phyloP scores from a whole-genome alignment of 2,329 filamentous ascomycete genomes.

The Parascedosporium putredinis region DNA sequence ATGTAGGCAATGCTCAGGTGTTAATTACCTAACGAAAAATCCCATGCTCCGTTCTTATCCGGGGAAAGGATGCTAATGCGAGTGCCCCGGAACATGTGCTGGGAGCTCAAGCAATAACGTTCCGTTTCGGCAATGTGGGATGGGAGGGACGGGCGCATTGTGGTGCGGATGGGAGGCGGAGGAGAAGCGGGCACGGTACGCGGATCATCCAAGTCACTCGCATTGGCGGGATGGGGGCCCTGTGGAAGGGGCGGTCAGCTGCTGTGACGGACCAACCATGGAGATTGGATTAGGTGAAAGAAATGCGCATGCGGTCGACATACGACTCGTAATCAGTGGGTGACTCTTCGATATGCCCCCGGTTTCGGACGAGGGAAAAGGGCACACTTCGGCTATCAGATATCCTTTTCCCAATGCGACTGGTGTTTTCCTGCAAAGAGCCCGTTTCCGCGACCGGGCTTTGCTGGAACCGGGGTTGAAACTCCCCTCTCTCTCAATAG shows the following conservation, averaged over 20 bases:
- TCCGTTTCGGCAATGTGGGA: not conserved
- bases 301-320: not conserved
- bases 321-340: not conserved
- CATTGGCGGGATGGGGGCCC: no score
- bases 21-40: not conserved
- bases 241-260: conserved; percentile 1
- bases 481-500: no score
- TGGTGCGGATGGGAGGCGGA: not conserved
- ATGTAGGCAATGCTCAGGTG: not conserved
- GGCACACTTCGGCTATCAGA: not conserved
- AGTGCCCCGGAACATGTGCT: no score
- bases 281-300: not conserved
- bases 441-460: no score
- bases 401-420: no score
- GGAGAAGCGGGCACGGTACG: not conserved
- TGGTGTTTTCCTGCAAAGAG: no score
- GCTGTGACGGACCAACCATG: not conserved
- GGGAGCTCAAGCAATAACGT: no score
- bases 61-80: no score
- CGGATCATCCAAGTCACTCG: not conserved
- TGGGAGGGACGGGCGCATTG: not conserved
- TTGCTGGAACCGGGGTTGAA: no score
- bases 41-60: no score
- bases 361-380: not conserved
- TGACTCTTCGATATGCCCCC: not conserved